Percentiles rank a stretch among this genome's conserved stretches.
phyloP scores from a whole-genome alignment of 2,329 filamentous ascomycete species.

The Zymoseptoria crescenta region DNA sequence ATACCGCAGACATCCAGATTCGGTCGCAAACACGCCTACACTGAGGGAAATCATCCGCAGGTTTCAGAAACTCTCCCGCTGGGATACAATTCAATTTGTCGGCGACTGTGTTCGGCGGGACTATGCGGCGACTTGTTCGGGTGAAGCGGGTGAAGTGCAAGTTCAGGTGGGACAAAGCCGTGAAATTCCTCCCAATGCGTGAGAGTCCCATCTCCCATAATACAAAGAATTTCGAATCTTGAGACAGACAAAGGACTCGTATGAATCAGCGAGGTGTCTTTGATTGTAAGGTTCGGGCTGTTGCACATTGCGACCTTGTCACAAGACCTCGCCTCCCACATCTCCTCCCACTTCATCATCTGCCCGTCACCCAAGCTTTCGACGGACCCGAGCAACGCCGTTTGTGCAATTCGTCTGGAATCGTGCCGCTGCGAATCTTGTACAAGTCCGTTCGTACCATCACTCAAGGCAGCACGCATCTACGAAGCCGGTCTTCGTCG shows the following conservation, averaged over 20 bases:
- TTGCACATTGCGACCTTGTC: neutral
- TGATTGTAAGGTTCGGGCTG: neutral
- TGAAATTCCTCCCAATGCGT: neutral
- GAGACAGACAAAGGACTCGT: neutral
- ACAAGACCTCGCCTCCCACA: neutral
- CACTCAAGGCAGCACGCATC: neutral
- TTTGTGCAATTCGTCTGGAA: neutral
- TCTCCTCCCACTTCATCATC: neutral
- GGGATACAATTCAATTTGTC: neutral
- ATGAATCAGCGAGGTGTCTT: neutral
- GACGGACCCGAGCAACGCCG: neutral
- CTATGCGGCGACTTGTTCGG: neutral
- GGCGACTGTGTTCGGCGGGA: neutral
- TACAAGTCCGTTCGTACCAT: neutral
- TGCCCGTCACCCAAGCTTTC: neutral
- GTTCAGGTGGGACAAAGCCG: neutral
- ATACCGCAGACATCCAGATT: neutral
- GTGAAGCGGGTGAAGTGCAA: neutral
- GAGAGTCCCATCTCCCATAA: neutral
- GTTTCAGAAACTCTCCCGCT: too few species aligned
- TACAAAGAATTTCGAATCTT: neutral
- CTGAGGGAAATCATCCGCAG: too few species aligned
- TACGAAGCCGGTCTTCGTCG: slow-evolving; percentile 22
- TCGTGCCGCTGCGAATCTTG: neutral
- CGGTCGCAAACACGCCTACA: neutral